phyloP scores from a whole-genome alignment of 208 protist genomes.

The Crithidia brevicula region DNA sequence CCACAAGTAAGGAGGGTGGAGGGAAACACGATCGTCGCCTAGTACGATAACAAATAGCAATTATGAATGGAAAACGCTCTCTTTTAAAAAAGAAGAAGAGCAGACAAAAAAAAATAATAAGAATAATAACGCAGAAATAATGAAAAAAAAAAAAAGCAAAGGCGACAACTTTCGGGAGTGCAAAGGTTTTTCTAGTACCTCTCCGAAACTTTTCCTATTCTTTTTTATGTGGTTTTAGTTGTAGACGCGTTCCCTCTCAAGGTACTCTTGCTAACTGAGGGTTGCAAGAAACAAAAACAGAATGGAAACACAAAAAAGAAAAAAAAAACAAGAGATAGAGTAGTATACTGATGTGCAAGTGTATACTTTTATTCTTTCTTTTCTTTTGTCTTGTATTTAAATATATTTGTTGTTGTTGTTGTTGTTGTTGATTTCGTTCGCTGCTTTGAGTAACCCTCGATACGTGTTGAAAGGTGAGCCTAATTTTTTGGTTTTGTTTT shows the following conservation, averaged over 20 bases:
- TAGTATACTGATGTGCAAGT: not conserved
- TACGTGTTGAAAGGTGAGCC: no score
- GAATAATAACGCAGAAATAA: slow-evolving; percentile 1
- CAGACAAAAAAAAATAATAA: slow-evolving; percentile 15
- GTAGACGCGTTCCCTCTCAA: no score
- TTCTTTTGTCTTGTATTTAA: not conserved
- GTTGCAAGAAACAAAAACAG: not conserved
- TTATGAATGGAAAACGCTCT: no score
- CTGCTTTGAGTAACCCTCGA: no score
- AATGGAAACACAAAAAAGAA: not conserved
- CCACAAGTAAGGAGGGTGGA: no score
- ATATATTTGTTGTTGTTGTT: no score
- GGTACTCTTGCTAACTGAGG: not conserved
- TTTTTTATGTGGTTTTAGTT: no score
- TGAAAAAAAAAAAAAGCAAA: slow-evolving; percentile 20
- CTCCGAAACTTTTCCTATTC: no score
- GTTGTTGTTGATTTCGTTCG: no score
- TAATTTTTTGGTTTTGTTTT: no score
- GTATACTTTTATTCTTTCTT: not conserved
- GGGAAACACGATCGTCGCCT: no score
- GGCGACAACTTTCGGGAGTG: not conserved
- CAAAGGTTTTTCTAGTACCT: not conserved
- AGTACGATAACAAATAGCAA: no score
- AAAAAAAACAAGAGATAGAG: not conserved
- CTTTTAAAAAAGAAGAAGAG: slow-evolving; percentile 5